Evolutionary conservation across 257 asterid genomes (phyloP).

Genomic region (Solanum pennellii): DNA sequence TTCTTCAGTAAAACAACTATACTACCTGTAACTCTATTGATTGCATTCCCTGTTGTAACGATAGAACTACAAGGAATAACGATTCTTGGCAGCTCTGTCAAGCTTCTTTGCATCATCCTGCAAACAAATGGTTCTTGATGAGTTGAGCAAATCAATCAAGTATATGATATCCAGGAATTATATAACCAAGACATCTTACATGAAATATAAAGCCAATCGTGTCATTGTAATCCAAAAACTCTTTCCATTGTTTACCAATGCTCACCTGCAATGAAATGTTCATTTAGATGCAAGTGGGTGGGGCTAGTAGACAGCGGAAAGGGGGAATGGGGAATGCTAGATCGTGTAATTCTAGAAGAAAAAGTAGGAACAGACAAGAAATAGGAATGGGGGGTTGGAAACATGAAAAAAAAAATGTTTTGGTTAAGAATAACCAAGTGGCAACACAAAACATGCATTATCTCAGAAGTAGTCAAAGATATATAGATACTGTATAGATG

Average conservation of each 20-base stretch:
- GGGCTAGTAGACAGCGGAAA: background rate
- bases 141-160: background rate
- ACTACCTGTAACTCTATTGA: background rate
- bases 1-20: background rate
- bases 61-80: slow-evolving; percentile 30
- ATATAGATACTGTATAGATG: background rate
- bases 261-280: slow-evolving; percentile 43
- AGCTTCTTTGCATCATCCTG: slow-evolving; percentile 70
- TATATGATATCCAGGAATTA: background rate
- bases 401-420: background rate
- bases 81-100: slow-evolving; percentile 56
- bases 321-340: no score
- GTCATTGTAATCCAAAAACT: slow-evolving; percentile 64
- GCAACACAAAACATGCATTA: background rate
- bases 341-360: background rate
- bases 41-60: background rate
- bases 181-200: slow-evolving; percentile 26
- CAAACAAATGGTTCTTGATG: slow-evolving; percentile 1
- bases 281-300: background rate
- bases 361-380: background rate
- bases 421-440: background rate
- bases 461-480: background rate
- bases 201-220: slow-evolving; percentile 71
- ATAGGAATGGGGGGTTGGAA: background rate
- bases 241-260: slow-evolving; percentile 94